A percentile compares a stretch with the other conserved stretches of the same genome.
These are phyloP conservation scores for Tolypocladium sp. DNA, from an alignment of 2,329 filamentous ascomycete genomes.

Conservation along the genomic window DNA sequence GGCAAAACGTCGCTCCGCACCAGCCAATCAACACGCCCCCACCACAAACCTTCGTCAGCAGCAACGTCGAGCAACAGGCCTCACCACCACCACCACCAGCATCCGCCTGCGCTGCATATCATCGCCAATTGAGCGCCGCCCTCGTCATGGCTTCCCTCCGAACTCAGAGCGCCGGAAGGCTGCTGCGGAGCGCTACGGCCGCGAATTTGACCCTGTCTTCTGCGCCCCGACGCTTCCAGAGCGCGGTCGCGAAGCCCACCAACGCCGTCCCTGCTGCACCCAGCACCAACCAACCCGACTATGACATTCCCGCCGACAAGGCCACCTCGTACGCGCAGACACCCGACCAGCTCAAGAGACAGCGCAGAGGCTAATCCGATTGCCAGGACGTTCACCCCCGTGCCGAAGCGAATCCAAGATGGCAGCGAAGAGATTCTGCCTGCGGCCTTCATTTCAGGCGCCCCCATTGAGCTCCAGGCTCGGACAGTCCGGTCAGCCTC, in stretches of 20 bases:
- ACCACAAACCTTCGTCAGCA: conserved; percentile 13
- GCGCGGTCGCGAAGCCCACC: conserved; percentile 35
- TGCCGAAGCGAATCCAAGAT: conserved; percentile 82
- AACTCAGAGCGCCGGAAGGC: conserved; percentile 39
- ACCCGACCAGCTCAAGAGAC: neutral
- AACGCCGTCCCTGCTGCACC: conserved; percentile 26
- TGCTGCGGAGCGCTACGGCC: conserved; percentile 38
- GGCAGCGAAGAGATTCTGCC: conserved; percentile 77
- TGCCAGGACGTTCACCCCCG: conserved; percentile 74
- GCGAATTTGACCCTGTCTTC: conserved; percentile 28
- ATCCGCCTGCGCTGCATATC: conserved; percentile 18
- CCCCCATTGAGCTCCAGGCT: conserved; percentile 87
- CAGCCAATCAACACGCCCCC: conserved; percentile 29
- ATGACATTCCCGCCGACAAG: conserved; percentile 72
- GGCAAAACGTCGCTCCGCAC: conserved; percentile 32
- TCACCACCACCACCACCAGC: conserved; percentile 2
- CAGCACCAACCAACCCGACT: conserved; percentile 64
- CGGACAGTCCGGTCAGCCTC: conserved; percentile 75
- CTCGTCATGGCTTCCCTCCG: conserved; percentile 58
- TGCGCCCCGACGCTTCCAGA: conserved; percentile 45
- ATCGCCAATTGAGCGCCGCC: conserved; percentile 16
- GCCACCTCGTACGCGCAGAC: conserved; percentile 65
- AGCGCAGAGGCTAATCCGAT: neutral
- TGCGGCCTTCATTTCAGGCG: conserved; percentile 82
- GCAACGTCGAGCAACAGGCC: conserved; percentile 2